Conservation (phyloP, 2,329 filamentous ascomycete genomes). For the Cordyceps cicadae region DNA sequence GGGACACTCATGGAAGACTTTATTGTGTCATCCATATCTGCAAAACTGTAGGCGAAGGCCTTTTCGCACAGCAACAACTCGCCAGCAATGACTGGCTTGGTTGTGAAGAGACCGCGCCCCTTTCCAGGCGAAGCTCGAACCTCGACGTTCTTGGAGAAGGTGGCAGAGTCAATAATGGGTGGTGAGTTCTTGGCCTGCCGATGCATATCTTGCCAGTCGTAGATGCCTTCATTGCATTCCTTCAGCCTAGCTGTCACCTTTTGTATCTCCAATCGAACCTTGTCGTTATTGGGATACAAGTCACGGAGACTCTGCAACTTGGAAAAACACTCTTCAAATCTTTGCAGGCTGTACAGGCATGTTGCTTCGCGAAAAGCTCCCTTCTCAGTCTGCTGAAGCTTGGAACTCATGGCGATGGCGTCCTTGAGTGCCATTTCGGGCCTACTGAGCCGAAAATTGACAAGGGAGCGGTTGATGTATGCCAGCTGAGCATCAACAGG, state of each 20-base stretch:
- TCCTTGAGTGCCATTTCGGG: neutral
- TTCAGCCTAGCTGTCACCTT: neutral
- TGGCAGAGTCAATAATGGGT: neutral
- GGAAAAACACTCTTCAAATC: neutral
- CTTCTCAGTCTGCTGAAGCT: neutral
- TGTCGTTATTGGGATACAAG: neutral
- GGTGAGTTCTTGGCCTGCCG: neutral
- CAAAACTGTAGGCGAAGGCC: neutral
- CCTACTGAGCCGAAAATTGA: neutral
- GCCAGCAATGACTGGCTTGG: neutral
- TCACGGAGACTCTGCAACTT: neutral
- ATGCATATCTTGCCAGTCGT: neutral
- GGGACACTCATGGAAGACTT: neutral
- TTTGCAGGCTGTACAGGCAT: neutral
- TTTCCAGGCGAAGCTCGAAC: neutral
- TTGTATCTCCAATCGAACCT: neutral
- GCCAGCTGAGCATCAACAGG: neutral
- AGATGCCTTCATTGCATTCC: neutral
- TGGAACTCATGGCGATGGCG: neutral
- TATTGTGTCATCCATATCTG: neutral
- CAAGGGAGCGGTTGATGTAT: neutral
- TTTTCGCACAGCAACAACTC: neutral
- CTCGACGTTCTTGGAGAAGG: neutral
- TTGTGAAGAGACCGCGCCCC: neutral
- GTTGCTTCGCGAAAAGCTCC: neutral